phyloP scores from a whole-genome alignment of 2,329 filamentous ascomycete species.

The Aspergillus ustus region DNA sequence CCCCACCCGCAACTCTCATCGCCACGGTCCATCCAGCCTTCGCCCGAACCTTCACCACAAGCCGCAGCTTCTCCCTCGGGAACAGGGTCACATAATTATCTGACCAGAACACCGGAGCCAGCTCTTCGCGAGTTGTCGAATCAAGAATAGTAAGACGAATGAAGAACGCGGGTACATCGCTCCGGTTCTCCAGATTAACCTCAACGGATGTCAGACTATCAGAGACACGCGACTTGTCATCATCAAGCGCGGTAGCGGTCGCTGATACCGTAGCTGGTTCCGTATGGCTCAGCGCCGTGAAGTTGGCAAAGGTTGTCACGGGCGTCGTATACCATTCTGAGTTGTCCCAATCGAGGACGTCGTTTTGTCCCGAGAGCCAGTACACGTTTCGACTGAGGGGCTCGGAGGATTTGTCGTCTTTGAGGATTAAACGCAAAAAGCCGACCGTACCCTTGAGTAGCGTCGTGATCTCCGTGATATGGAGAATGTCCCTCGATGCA shows the following conservation, averaged over 20 bases:
- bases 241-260: constrained; percentile 2
- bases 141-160: constrained; percentile 58
- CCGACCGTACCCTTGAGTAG: constrained; percentile 46
- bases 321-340: constrained; percentile 66
- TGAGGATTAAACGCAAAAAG: constrained; percentile 57
- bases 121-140: constrained; percentile 44
- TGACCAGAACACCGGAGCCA: constrained; percentile 61
- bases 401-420: constrained; percentile 30
- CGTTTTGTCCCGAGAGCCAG: constrained; percentile 56
- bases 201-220: constrained; percentile 19
- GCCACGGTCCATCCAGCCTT: constrained; percentile 20
- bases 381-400: constrained; percentile 63
- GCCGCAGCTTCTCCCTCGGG: constrained; percentile 56
- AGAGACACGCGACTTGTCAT: constrained; percentile 3
- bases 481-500: constrained; percentile 44
- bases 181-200: constrained; percentile 58
- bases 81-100: constrained; percentile 69
- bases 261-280: constrained; percentile 44
- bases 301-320: constrained; percentile 56
- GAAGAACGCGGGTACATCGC: constrained; percentile 62
- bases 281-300: constrained; percentile 51
- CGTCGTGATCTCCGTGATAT: constrained; percentile 36
- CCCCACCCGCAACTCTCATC: constrained; percentile 31
- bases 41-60: constrained; percentile 39
- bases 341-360: constrained; percentile 59